Base-by-base conservation (phyloP, 2,329 filamentous ascomycete genomes). In the Sporothrix pseudoabietina region DNA sequence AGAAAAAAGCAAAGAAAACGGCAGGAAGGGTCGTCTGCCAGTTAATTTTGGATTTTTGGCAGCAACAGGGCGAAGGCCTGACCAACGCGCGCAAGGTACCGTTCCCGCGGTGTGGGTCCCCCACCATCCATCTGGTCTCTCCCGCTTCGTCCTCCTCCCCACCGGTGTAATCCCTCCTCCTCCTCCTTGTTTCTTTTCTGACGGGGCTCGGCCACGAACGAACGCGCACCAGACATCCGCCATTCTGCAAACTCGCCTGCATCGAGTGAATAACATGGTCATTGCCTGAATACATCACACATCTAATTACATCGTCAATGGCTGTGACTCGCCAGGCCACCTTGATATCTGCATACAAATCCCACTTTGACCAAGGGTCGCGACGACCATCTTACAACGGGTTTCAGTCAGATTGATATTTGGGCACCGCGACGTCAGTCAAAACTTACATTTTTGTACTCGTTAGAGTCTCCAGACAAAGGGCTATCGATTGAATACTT, bases 381-480 rank as follows among this genome's bases (percentile, higher is more conserved):
- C 30, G 16, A 39, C 47, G 22, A 9, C 30, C 7, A 4, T 14
- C 19, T 55, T 54, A 22, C 26, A 4, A 22, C 19, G 30, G 14
- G 19, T 77, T 78, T 77, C 79, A 78, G 80, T 80, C 82, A 77
- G n/a, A 32, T 9, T 6, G 19, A 5, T 47, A 19, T 71, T 69
- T 10, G 1, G 14, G 7, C 32, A 16, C 3, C 22, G 44, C 49
- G 32, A 44, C 54, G 9, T 0, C 0, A 1, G 35, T 16, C 4
- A 16, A 26, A 32, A 80, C 81, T 82, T 79, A 82, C 84, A 82
- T 92, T 87, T 85, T 89, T 90, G 85, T 88, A 88, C 90, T 92
- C 86, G 78, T 90, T 90, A 78, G 84, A 83, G 82, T 89, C 89
- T 83, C 80, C 81, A 57, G 68, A 72, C 69, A 59, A 73, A 75